Base-by-base conservation (phyloP, 2,329 filamentous ascomycete genomes). In the Trichoderma asperellum region DNA sequence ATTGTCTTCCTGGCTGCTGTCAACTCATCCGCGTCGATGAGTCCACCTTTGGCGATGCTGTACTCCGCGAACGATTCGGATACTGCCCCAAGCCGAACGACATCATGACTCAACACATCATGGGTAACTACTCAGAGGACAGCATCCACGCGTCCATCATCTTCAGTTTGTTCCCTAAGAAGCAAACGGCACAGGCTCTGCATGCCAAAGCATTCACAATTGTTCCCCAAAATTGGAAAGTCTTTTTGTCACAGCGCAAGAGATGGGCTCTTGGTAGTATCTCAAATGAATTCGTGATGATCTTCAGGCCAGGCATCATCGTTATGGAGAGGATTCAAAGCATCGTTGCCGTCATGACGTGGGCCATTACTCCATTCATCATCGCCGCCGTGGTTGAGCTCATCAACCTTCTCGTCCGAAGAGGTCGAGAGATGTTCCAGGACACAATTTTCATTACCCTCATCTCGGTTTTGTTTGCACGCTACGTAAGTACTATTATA, bases 71-170 rank as follows among this genome's bases (percentile, higher is more conserved):
- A 58, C 78, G 80, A 0, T 85, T 85, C 61, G 83, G 83, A 4
- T 84, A 85, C 74, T 82, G 81, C 68, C 83, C 83, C 6, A 81
- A 81, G 68, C 81, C 81, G n/a, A 83, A 82, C 63, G 83, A 85
- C 68, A 77, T 81, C 56, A 81, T 85, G 77, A 82, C 83, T 8
- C 79, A 79, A 72, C 83, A 84, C 62, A 83, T 85, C 71, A 83
- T 83, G 74, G 83, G 82, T 14, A 83, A 81, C 21, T 83, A 83
- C 49, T 84, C 82, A 3, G 84, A 85, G 69, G 83, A 85, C 63
- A 81, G 81, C 57, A 85, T 85, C 70, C 83, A 85, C 66, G 83
- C 83, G 1, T 83, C 80, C 70, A 80, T 84, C 71, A 83, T 85
- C 72, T 81, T 85, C 65, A 83, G 82, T 69, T 76, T 81, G 12